phyloP scores from a whole-genome alignment of 352 stramenopile genomes.

The Phytophthora ramorum region DNA sequence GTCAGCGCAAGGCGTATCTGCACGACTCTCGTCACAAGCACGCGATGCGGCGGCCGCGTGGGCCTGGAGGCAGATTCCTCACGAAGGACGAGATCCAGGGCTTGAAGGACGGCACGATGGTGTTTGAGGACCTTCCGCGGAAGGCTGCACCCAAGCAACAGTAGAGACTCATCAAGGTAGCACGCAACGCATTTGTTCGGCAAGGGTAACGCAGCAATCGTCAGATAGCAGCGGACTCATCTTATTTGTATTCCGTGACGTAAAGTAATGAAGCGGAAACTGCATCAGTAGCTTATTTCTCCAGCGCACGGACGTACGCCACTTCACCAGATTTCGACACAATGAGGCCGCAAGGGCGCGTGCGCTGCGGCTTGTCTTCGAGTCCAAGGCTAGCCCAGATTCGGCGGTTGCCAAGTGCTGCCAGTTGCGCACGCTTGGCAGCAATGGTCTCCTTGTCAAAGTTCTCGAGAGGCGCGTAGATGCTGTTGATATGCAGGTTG shows the following conservation, averaged over 20 bases:
- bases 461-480: conserved; percentile 78
- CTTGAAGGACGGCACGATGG: conserved; percentile 76
- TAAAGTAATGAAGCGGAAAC: conserved; percentile 30
- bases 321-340: conserved; percentile 81
- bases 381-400: conserved; percentile 89
- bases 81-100: conserved; percentile 88
- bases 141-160: conserved; percentile 51
- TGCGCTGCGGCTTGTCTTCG: conserved; percentile 73
- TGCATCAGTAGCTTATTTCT: conserved; percentile 51
- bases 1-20: conserved; percentile 88
- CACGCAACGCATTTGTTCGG: conserved; percentile 3
- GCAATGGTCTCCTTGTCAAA: conserved; percentile 85
- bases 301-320: conserved; percentile 66
- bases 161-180: conserved; percentile 19
- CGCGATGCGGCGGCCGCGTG: conserved; percentile 85
- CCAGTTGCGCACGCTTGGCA: conserved; percentile 80
- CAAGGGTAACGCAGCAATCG: conserved; percentile 1
- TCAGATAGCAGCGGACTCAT: conserved; percentile 25
- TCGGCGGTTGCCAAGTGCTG: conserved; percentile 74
- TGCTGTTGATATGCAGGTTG: conserved; percentile 68
- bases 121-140: conserved; percentile 68
- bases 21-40: conserved; percentile 90
- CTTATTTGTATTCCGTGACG: conserved; percentile 46
- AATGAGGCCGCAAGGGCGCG: conserved; percentile 65
- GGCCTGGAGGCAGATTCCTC: conserved; percentile 84